These are phyloP conservation scores for Globisporangium uncinulatum DNA, from an alignment of 352 stramenopile species.

Conservation along the genomic window DNA sequence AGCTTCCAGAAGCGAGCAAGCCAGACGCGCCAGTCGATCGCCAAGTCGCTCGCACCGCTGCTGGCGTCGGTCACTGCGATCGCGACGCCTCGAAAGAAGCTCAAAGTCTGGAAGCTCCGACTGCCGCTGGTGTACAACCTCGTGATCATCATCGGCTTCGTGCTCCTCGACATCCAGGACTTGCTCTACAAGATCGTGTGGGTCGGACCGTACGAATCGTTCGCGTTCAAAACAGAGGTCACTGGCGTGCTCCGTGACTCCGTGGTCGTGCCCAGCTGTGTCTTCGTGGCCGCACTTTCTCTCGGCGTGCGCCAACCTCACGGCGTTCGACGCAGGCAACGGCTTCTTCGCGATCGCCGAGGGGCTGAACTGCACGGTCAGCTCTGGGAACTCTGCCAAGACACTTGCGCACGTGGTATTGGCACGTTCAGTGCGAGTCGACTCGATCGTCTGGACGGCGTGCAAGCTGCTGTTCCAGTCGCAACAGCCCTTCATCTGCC, in stretches of 20 bases:
- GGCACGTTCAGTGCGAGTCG: conserved; percentile 14
- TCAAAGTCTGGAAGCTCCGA: conserved; percentile 8
- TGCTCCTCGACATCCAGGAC: conserved; percentile 19
- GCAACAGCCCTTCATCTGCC: conserved; percentile 22
- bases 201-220: conserved; percentile 21
- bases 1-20: not conserved
- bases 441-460: conserved; percentile 23
- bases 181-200: conserved; percentile 24
- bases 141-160: conserved; percentile 2
- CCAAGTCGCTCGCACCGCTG: conserved; percentile 1
- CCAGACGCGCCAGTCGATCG: not conserved
- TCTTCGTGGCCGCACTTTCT: conserved; percentile 22
- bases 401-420: conserved; percentile 14
- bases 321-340: conserved; percentile 11
- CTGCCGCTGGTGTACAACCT: conserved; percentile 8
- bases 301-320: conserved; percentile 10
- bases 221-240: conserved; percentile 15
- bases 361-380: conserved; percentile 14
- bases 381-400: not conserved
- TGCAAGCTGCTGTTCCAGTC: conserved; percentile 19
- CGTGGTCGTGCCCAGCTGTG: not conserved
- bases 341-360: conserved; percentile 20
- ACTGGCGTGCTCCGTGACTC: conserved; percentile 10
- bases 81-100: conserved; percentile 5
- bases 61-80: conserved; percentile 10